These are phyloP conservation scores for Salix viminalis DNA, from an alignment of 345 rosid species.

Conservation along the genomic window DNA sequence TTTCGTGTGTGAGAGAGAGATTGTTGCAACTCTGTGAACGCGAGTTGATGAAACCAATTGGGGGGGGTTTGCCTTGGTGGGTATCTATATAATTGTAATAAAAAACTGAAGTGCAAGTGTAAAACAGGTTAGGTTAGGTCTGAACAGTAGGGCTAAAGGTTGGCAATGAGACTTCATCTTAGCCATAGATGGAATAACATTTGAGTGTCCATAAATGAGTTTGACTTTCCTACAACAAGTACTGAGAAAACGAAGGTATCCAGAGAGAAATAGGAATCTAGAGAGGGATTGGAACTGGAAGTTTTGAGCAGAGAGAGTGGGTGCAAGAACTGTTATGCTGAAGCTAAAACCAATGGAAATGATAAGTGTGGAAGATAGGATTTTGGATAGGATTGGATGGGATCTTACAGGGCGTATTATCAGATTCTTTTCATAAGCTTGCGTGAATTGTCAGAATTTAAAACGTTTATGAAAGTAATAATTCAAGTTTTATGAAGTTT, in stretches of 20 bases:
- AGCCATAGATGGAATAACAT: neutral
- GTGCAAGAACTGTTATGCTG: neutral
- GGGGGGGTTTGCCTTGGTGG: too few species aligned
- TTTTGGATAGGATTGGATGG: neutral
- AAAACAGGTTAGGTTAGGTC: neutral
- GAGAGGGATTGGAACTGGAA: neutral
- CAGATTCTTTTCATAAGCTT: neutral
- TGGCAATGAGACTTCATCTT: neutral
- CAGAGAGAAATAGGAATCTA: neutral
- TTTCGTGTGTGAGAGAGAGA: neutral
- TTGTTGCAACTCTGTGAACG: too few species aligned
- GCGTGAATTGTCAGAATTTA: neutral
- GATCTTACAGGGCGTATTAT: neutral
- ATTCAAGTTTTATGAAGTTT: too few species aligned
- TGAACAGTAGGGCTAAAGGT: neutral
- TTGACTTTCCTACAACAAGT: neutral
- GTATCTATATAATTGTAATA: neutral
- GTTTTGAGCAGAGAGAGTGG: neutral
- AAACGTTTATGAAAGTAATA: too few species aligned
- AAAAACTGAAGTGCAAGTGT: neutral
- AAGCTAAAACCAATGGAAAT: neutral
- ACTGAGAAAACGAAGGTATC: neutral
- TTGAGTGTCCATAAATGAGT: neutral
- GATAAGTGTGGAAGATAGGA: neutral
- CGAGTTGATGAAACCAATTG: too few species aligned